These are phyloP conservation scores for Leccinum fuscescens DNA, from an alignment of 1,284 basidiomycete species.

Conservation along the genomic window DNA sequence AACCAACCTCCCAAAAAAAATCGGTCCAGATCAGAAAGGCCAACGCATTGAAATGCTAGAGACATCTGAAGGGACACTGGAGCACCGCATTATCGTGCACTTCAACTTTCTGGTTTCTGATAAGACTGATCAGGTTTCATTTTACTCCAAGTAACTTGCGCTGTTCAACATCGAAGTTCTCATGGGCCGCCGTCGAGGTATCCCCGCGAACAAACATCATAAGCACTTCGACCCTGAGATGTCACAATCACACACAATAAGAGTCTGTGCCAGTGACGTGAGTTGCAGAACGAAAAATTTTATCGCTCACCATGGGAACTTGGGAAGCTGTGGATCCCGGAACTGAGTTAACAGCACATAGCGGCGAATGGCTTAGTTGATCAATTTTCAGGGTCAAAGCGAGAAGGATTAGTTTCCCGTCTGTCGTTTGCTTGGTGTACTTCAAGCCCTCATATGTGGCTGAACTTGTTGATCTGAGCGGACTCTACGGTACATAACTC, in stretches of 20 bases:
- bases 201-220: neutral
- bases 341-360: neutral
- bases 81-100: neutral
- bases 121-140: neutral
- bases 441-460: no score
- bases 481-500: no score
- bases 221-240: neutral
- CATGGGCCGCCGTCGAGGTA: neutral
- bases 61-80: neutral
- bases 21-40: neutral
- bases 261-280: neutral
- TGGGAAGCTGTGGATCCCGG: neutral
- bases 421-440: neutral
- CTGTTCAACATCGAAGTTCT: neutral
- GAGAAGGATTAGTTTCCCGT: neutral
- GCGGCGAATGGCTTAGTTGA: neutral
- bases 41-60: neutral
- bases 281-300: neutral
- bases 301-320: neutral
- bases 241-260: neutral
- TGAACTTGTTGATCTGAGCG: neutral
- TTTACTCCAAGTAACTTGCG: neutral
- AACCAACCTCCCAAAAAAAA: neutral
- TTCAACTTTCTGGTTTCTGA: neutral
- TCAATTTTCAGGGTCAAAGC: neutral